Base-by-base conservation (phyloP, 176 grass and related monocot genomes). In the Phoenix dactylifera region DNA sequence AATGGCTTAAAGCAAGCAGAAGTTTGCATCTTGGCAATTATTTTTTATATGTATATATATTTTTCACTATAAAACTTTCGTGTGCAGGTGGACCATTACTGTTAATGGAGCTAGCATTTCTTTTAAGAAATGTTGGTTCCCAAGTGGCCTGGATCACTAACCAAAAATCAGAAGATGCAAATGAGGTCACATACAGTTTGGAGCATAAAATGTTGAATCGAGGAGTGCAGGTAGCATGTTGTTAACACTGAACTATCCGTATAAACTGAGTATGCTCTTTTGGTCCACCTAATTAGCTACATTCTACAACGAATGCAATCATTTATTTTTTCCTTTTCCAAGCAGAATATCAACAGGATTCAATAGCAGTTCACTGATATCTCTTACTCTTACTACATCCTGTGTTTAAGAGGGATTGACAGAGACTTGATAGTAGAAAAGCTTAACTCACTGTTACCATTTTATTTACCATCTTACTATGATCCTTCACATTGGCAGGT, bases 131-230 rank as follows among this genome's bases (percentile, higher is more conserved):
- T 57, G 87, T 80, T 54, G 87, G 63, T 59, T 74, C 76, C 4
- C 76, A 80, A 69, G 92, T 88, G 55, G 81, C 91, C 18, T 97
- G 92, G 92, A 83, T 97, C 72, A 91, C 87, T 24, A 88, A 91
- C 76, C 92, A 86, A 55, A 87, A 73, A 80, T 68, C 54, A 5
- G 81, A 97, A 35, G 92, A 82, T 68, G 74, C 59, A 66, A 88
- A 88, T 70, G 75, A 88, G 66, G 81, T 85, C 53, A 76, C 81
- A 57, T 82, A 80, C 52, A 79, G 83, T 68, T 80, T 97, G 66
- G 78, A 97, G 73, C 92, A 91, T 72, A 88, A 85, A 80, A 97
- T 97, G 87, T 65, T 88, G 49, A 88, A 59, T 18, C 78, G 81
- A 54, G 92, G 92, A 75, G 87, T 97, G 22, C 86, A 85, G 73